Evolutionary conservation across 2,329 filamentous ascomycete species (phyloP).

Genomic region (Penicillium sp.): DNA sequence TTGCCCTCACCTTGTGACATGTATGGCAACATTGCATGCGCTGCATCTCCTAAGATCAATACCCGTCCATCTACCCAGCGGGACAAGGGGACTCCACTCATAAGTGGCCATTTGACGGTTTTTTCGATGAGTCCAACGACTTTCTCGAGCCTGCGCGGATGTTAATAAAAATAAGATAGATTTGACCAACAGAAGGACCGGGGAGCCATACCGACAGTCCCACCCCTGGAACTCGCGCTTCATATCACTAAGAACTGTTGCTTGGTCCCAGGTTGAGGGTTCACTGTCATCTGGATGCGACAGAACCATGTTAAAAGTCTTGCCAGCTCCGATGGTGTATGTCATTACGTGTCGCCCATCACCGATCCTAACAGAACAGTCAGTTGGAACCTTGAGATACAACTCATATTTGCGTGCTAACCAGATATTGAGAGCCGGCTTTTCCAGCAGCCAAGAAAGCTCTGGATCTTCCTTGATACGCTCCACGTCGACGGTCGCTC

Average conservation of each 20-base stretch:
- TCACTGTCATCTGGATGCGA: constrained; percentile 44
- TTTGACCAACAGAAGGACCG: too few species aligned
- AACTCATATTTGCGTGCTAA: constrained; percentile 11
- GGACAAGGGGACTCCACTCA: constrained; percentile 22
- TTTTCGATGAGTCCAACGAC: constrained; percentile 26
- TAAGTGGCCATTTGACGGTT: constrained; percentile 24
- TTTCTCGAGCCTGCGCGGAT: constrained; percentile 25
- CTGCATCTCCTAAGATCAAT: constrained; percentile 45
- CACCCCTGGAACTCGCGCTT: constrained; percentile 22
- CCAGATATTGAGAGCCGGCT: constrained; percentile 44
- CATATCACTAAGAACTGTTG: constrained; percentile 34
- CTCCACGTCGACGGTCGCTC: constrained; percentile 42
- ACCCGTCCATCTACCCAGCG: constrained; percentile 29
- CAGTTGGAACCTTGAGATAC: neutral
- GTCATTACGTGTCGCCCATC: constrained; percentile 46
- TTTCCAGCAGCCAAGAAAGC: constrained; percentile 41
- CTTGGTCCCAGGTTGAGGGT: constrained; percentile 29
- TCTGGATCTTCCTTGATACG: constrained; percentile 40
- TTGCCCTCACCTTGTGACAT: constrained; percentile 36
- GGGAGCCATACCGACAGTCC: constrained; percentile 18
- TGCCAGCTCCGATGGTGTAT: constrained; percentile 42
- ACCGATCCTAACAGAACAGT: constrained; percentile 17
- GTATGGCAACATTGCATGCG: constrained; percentile 48
- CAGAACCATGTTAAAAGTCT: constrained; percentile 50
- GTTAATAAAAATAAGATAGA: neutral